Evolutionary conservation across 768 basidiomycete genomes (phyloP), one percentile per base, ranked within the genome.

Genomic region (Panus rudis): DNA sequence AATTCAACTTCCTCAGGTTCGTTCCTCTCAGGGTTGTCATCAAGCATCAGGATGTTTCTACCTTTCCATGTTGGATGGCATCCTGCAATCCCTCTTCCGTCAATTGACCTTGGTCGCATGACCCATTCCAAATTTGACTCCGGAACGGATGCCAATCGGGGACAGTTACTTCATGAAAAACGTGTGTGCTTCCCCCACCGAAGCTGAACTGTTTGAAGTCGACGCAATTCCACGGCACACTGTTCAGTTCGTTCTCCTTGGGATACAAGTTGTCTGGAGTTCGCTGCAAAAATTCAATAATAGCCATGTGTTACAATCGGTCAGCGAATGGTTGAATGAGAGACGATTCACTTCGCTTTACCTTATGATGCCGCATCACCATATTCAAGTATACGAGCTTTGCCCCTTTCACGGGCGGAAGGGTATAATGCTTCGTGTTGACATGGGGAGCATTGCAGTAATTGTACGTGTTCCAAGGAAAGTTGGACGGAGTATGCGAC

Each of bases 401-500:
- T 1, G 62, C 63, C n/a, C 39, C 53, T 14, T 55, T 48, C 25
- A 51, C 50, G 25, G 54, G 42, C n/a, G 67, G 70, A 16, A 42
- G 23, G 4, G 42, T 32, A 41, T 72, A 75, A 46, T 72, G 65
- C 26, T 50, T 54, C 5, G 59, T 52, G 42, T 66, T 69, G 46
- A 71, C 63, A 41, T 70, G 72, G 0, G 72, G 70, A 0, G 72
- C 72, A 39, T 75, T 75, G 57, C 72, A 75, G 43, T 72, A 75
- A 41, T 74, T 75, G 59, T 75, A 73, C 21, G 71, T 75, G 55
- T 72, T 65, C 73, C 73, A 73, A 0, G 70, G 66, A 10, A 66
- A 52, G 34, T 48, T 26, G 1, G 42, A 42, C 8, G 73, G 72
- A 1, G 73, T 73, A 24, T 55, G 16, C 2, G 72, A 74, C 4